Evolutionary conservation across 139 green algal genomes (phyloP).

Genomic region (Gonium pectorale): DNA sequence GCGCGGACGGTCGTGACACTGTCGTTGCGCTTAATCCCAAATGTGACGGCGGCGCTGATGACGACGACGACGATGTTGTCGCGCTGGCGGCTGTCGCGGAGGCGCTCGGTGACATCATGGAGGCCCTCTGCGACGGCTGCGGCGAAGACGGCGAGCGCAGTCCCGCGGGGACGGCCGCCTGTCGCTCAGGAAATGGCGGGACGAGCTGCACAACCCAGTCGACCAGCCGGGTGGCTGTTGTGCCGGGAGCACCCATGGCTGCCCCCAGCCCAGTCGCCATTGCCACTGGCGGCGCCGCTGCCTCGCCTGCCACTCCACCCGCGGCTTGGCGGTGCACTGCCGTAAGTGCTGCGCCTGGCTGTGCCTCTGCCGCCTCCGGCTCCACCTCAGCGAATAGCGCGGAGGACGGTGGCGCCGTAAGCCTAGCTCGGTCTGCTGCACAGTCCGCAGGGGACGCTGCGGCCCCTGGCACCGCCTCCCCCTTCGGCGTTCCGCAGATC

Average conservation of each 20-base stretch:
- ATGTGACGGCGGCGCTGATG: neutral
- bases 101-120: conserved; percentile 5
- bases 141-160: neutral
- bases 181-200: too few species aligned
- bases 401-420: neutral
- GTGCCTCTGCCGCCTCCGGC: neutral
- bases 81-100: conserved; percentile 8
- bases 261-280: neutral
- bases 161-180: neutral
- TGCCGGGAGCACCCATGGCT: too few species aligned
- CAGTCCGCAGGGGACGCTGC: too few species aligned
- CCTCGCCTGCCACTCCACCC: neutral
- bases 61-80: neutral
- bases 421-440: too few species aligned
- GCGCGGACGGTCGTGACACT: neutral
- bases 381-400: neutral
- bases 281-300: neutral
- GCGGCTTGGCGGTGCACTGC: neutral
- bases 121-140: neutral
- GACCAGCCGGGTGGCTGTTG: too few species aligned
- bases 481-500: too few species aligned
- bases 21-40: too few species aligned
- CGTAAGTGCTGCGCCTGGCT: too few species aligned
- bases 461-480: too few species aligned
- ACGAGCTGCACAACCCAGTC: too few species aligned